Evolutionary conservation across 2,329 filamentous ascomycete species (phyloP).

Genomic region (Colletotrichum sp.): DNA sequence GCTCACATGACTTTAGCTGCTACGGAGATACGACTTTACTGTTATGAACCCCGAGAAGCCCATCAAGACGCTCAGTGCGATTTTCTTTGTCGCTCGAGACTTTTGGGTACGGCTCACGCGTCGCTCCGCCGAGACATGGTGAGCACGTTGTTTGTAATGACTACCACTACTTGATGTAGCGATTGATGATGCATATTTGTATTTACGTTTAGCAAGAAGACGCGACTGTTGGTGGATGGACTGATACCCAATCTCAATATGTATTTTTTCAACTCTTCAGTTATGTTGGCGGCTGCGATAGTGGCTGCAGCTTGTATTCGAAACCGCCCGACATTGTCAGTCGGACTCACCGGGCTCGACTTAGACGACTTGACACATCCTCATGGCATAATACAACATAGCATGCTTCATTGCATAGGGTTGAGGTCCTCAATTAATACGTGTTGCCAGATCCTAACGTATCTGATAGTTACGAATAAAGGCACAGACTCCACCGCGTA

Average conservation of each 20-base stretch:
- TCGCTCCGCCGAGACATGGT: not conserved
- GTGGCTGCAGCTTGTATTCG: not conserved
- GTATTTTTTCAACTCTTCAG: accelerated
- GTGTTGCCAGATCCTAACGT: not conserved
- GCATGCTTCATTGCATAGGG: not conserved
- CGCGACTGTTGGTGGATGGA: accelerated
- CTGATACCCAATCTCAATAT: not conserved
- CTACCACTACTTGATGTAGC: not conserved
- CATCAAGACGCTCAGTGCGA: conserved; percentile 34
- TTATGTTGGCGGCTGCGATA: accelerated
- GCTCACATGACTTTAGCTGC: conserved; percentile 24
- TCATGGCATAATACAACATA: not conserved
- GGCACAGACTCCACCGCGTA: not conserved
- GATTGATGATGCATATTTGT: not conserved
- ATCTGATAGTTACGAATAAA: not conserved
- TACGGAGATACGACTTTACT: conserved; percentile 37
- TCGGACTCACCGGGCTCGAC: not conserved
- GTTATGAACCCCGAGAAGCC: conserved; percentile 35
- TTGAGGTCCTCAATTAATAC: not conserved
- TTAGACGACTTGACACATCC: not conserved
- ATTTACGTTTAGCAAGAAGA: accelerated
- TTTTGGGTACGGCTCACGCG: conserved; percentile 37
- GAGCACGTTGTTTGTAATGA: not conserved
- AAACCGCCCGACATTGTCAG: not conserved
- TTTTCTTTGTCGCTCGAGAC: conserved; percentile 38